Base-by-base conservation (phyloP, 1,284 basidiomycete species). In the Meira miltonrushii region DNA sequence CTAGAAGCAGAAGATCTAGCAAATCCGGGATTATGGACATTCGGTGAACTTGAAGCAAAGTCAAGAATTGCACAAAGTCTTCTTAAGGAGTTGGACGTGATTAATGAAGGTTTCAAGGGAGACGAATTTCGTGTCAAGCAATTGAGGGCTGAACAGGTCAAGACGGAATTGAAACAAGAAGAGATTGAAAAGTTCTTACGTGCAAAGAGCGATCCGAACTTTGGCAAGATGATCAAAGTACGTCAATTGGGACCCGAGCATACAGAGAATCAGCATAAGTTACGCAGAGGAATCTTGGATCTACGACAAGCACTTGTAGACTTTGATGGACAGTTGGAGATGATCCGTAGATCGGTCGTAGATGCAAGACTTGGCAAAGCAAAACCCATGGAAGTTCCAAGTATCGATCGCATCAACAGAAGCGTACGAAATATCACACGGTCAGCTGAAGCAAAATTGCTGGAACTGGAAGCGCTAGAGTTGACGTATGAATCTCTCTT, bases 221-320 rank as follows among this genome's bases (percentile, higher is more conserved):
- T 90, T 75, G 84, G 87, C 12, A 88, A 86, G 69, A 87, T 91
- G 83, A 79, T 92, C 43, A 88, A 86, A 73, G 81, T 86, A 0
- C 83, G 89, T 54, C 86, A 87, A n/a, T 81, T 93, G n/a, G 88
- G 87, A 6, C 90, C 91, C 0, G 91, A 93, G 71, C 87, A 90
- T 71, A 80, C 86, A n/a, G 90, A 92, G 75, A 87, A 85, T 2
- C 91, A 91, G 73, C 84, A 81, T 11, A 85, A 87, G 57, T 79
- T 93, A 28, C 83, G 90, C 44, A 84, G 85, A 58, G 84, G 87
- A 37, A 82, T 90, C 15, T 84, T 86, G 67, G 46, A 48, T 17
- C 8, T 33, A 33, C 28, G 28, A 33, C 28, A 33, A 33, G 28
- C 28, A 4, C 28, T 33, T 33, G 48, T 17, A 2, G 88, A 90